Conservation (phyloP, 2,329 filamentous ascomycete genomes). For the Sclerotinia borealis region DNA sequence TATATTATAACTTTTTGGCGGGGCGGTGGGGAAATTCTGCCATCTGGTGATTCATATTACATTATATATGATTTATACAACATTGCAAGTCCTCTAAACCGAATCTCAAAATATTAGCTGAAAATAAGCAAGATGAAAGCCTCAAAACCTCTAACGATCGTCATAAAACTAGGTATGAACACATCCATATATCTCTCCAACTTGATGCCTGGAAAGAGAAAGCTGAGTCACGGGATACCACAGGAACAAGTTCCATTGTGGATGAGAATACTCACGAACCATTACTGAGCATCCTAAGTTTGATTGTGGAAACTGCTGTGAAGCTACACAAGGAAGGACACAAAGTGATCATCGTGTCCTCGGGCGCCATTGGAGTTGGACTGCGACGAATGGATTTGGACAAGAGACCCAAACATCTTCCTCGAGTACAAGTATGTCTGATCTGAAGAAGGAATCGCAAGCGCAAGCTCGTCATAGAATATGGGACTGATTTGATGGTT, state of each 20-base stretch:
- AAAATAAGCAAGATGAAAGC: slow-evolving; percentile 40
- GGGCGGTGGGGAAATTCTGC: slow-evolving; percentile 9
- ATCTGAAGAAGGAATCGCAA: no score
- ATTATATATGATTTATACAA: neutral
- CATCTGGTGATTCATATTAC: neutral
- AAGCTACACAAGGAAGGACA: slow-evolving; percentile 86
- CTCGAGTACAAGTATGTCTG: slow-evolving; percentile 66
- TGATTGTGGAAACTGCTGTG: slow-evolving; percentile 91
- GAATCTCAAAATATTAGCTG: neutral
- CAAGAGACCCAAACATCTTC: slow-evolving; percentile 81
- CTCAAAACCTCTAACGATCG: slow-evolving; percentile 53
- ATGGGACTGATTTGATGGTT: neutral
- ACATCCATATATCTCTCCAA: slow-evolving; percentile 11
- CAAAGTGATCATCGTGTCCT: slow-evolving; percentile 91
- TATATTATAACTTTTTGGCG: neutral
- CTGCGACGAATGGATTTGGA: slow-evolving; percentile 84
- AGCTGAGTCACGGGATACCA: slow-evolving; percentile 9
- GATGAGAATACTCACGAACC: slow-evolving; percentile 94
- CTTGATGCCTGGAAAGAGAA: neutral
- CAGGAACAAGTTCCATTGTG: slow-evolving; percentile 99
- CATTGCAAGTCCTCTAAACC: neutral
- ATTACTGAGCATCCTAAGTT: slow-evolving; percentile 78
- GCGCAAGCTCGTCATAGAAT: neutral
- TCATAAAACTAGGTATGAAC: slow-evolving; percentile 58
- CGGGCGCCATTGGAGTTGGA: slow-evolving; percentile 92